Evolutionary conservation across 257 asterid species (phyloP).

Genomic region (Ophiorrhiza pumila): DNA sequence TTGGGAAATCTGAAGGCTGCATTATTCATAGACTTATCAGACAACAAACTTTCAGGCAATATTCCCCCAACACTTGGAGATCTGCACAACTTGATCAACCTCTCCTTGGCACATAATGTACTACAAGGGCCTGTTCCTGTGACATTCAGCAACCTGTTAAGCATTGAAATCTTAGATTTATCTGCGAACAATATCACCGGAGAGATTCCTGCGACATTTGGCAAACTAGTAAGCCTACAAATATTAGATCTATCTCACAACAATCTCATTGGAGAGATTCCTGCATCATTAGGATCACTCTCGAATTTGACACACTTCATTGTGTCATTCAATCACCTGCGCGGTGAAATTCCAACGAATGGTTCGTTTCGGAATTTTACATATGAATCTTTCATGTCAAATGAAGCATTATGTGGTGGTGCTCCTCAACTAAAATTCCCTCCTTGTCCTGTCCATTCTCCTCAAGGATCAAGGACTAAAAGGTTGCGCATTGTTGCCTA

Average conservation of each 20-base stretch:
- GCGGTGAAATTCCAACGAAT: background rate
- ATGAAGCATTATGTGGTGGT: background rate
- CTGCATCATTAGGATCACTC: background rate
- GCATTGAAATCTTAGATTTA: too few relatives aligned
- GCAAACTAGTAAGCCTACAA: background rate
- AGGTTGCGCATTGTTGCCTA: background rate
- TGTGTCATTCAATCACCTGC: background rate
- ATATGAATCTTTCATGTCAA: background rate
- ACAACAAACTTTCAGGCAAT: background rate
- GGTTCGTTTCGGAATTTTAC: slow-evolving; percentile 3
- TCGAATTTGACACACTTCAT: too few relatives aligned
- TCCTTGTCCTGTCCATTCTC: background rate
- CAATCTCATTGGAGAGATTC: background rate
- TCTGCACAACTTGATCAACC: background rate
- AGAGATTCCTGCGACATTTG: too few relatives aligned
- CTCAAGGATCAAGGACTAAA: background rate
- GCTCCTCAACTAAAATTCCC: background rate
- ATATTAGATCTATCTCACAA: background rate
- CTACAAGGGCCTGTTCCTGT: too few relatives aligned
- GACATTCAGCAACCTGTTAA: too few relatives aligned
- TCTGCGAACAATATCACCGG: too few relatives aligned
- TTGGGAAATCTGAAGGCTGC: background rate
- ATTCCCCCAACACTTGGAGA: slow-evolving; percentile 3
- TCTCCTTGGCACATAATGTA: background rate
- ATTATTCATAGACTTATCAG: background rate